phyloP scores from a whole-genome alignment of 2,329 filamentous ascomycete species.

The Fusarium sp. region DNA sequence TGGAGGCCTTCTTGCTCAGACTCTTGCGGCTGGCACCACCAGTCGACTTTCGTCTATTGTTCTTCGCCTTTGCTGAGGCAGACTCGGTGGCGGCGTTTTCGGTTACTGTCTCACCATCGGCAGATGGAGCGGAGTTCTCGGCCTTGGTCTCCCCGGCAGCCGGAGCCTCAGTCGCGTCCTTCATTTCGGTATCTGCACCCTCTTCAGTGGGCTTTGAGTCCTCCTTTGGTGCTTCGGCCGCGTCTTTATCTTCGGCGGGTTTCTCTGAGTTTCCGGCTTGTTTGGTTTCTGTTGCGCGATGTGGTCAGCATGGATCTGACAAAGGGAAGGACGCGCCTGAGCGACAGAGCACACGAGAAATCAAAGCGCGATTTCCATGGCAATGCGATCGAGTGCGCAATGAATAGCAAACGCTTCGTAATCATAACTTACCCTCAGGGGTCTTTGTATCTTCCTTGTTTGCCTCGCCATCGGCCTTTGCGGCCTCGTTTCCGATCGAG shows the following conservation, averaged over 20 bases:
- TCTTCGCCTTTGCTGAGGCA: constrained; percentile 46
- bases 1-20: constrained; percentile 85
- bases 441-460: constrained; percentile 43
- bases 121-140: constrained; percentile 37
- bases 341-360: constrained; percentile 23
- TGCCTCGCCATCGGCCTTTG: constrained; percentile 39
- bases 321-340: constrained; percentile 34
- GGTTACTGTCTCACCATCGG: constrained; percentile 41
- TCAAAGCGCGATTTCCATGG: constrained; percentile 4
- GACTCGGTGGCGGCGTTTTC: constrained; percentile 42
- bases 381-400: constrained; percentile 12
- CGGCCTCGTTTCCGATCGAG: constrained; percentile 35
- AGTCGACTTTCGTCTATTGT: constrained; percentile 79
- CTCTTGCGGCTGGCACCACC: constrained; percentile 79
- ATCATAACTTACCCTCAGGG: constrained; percentile 45
- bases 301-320: constrained; percentile 42
- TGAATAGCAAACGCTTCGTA: neutral
- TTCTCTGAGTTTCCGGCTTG: constrained; percentile 44
- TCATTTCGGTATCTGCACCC: constrained; percentile 63
- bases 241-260: constrained; percentile 39
- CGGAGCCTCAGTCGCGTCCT: constrained; percentile 47
- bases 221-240: constrained; percentile 43
- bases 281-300: constrained; percentile 41
- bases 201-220: constrained; percentile 40
- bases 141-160: constrained; percentile 44